phyloP scores from a whole-genome alignment of 257 asterid species.

The Euphrasia confusa region DNA sequence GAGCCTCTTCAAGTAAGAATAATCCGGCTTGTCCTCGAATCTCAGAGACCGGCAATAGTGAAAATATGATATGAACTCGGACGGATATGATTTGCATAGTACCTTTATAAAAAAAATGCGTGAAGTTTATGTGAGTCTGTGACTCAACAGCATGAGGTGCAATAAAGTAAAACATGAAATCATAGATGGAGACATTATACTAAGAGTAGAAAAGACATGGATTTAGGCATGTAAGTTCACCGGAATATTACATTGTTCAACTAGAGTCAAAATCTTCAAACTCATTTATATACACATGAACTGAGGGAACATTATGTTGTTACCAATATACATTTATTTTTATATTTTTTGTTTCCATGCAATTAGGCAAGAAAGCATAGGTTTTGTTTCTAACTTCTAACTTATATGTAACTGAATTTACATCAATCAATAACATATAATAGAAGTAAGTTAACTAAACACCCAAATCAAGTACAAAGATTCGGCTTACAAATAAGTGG shows the following conservation, averaged over 20 bases:
- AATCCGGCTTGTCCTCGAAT: constrained; percentile 93
- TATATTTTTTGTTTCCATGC: neutral
- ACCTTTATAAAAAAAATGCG: constrained; percentile 37
- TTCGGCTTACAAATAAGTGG: constrained; percentile 7
- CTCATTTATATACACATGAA: neutral
- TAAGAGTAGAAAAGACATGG: neutral
- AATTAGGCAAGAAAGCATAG: constrained; percentile 1
- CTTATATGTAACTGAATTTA: neutral
- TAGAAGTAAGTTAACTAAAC: constrained; percentile 5
- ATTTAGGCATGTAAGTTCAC: constrained; percentile 8
- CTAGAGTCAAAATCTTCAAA: constrained; percentile 13
- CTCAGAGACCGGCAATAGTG: constrained; percentile 88
- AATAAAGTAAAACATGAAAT: constrained; percentile 13
- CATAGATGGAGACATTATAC: neutral
- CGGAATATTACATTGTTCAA: constrained; percentile 3
- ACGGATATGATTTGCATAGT: constrained; percentile 78
- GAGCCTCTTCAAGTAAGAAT: constrained; percentile 86
- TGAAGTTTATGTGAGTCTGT: constrained; percentile 9
- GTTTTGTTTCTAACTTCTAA: neutral
- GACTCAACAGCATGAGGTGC: constrained; percentile 9
- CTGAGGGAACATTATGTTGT: neutral
- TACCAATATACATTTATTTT: neutral
- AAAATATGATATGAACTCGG: constrained; percentile 85
- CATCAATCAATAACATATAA: neutral
- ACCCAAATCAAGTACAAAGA: constrained; percentile 10